Evolutionary conservation across 352 stramenopile species (phyloP), one percentile per base, ranked within the genome.

Genomic region (Globisporangium viniferum): DNA sequence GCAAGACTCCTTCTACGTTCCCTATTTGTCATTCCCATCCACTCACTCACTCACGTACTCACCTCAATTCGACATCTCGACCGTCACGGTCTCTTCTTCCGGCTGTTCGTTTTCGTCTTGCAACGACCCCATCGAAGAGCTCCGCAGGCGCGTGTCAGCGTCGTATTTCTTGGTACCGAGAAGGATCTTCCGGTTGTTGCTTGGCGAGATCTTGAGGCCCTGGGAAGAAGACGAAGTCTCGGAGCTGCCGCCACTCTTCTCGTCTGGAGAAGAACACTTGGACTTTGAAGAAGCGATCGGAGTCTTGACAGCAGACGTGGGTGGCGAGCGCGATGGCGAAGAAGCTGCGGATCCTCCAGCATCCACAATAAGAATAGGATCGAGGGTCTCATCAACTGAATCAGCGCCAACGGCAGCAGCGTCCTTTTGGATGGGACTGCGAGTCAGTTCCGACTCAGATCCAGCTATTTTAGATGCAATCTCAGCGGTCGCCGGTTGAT

Each of bases 161-260:
- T 74, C 56, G 51, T 69, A 61, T 0, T 51, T 27, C 62, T 86
- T 87, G 10, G 58, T 20, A 1, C 75, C n/a, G n/a, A 71, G 35
- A 49, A 82, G 55, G 15, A 88, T 46, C 59, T 89, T 89, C 53
- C 73, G 76, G 54, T 88, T 77, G 54, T 88, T 77, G 62, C 59
- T 80, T 15, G 81, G 83, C 24, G 79, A 91, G 70, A 88, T 87
- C 27, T 69, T 65, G 12, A 70, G 44, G 55, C 64, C 59, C 36
- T 35, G 31, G 58, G 68, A 20, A 48, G 54, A 20, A 12, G 55
- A 35, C 18, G 55, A 35, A 12, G 36, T 15, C 20, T 60, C 55
- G 29, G 55, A 36, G 53, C 27, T 58, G 12, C 12, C 12, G 14
- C 24, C 27, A 18, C 18, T 60, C 18, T 31, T 60, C 18, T 59